phyloP scores from a whole-genome alignment of 1,139 yeast genomes.

The Debaryomyces udenii region DNA sequence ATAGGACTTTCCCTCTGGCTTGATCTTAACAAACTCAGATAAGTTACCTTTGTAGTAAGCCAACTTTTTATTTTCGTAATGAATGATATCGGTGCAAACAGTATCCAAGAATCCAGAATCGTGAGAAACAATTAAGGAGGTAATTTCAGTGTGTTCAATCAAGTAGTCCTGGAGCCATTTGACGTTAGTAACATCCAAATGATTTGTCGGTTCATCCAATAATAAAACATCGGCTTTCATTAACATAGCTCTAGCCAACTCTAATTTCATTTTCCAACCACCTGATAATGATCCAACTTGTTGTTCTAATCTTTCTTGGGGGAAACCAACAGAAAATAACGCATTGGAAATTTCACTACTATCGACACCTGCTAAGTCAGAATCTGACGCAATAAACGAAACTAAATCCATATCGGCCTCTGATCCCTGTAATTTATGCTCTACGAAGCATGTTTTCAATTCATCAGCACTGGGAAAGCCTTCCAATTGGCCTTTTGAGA shows the following conservation, averaged over 20 bases:
- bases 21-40: constrained; percentile 85
- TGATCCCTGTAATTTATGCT: constrained; percentile 93
- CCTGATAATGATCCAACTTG: constrained; percentile 95
- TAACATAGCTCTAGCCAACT: constrained; percentile 96
- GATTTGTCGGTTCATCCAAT: constrained; percentile 98
- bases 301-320: constrained; percentile 85
- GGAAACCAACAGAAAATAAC: constrained; percentile 83
- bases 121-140: constrained; percentile 95
- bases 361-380: constrained; percentile 66
- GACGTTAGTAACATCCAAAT: constrained; percentile 92
- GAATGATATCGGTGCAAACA: constrained; percentile 95
- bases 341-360: constrained; percentile 75
- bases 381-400: constrained; percentile 86
- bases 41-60: constrained; percentile 96
- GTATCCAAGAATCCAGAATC: constrained; percentile 96
- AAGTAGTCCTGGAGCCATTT: constrained; percentile 92
- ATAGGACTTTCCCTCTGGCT: constrained; percentile 96
- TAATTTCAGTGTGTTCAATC: constrained; percentile 77
- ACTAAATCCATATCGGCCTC: constrained; percentile 92
- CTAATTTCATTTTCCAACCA: constrained; percentile 99
- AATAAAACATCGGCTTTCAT: constrained; percentile 95
- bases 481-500: constrained; percentile 94
- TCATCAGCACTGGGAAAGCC: constrained; percentile 94
- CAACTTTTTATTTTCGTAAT: constrained; percentile 92
- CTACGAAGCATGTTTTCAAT: constrained; percentile 93